Base-by-base conservation (phyloP, 1,284 basidiomycete species). In the Pisolithus thermaeus region DNA sequence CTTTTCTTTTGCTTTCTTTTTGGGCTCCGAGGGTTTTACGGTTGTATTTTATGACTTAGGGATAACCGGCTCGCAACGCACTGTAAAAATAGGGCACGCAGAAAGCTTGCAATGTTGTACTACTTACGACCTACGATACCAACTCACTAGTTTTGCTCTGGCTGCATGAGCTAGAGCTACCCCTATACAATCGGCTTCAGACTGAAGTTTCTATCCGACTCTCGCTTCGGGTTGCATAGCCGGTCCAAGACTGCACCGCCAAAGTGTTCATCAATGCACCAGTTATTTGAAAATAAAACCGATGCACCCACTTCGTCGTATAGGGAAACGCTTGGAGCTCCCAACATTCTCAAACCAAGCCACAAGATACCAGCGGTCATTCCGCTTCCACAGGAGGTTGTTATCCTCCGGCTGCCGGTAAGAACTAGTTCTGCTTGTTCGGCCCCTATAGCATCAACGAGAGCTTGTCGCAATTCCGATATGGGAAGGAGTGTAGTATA, bases 291-390 rank as follows among this genome's bases (percentile, higher is more conserved):
- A 47, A 25, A 36, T 22, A 45, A n/a, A 35, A 45, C 28, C 43
- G 50, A 60, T 49, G 54, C 36, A 60, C 81, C 55, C 58, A 89
- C 88, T 78, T 95, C 92, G 58, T 95, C 93, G 56, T 97, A 92
- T 23, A 97, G 63, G 38, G 80, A 79, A 56, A 85, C 75, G 23
- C 71, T 73, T 37, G 77, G 63, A 4, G 80, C 79, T 9, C 81
- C 84, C 40, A 92, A 65, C 28, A 86, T 63, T 67, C 84, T 80
- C 54, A 95, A 67, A 27, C 90, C 94, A 51, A 97, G 74, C 93
- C 95, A 97, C 11, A 97, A 76, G 6, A 97, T 75, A 6, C 83
- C 91, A 3, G 97, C 97, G 12, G 95, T 97, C 97, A 99, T 99
- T 16, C 97, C 97, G 60, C 89, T 92, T 44, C 92, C 93, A 70